Conservation (phyloP, 2,329 filamentous ascomycete species). For the Trichoderma brevicompactum region DNA sequence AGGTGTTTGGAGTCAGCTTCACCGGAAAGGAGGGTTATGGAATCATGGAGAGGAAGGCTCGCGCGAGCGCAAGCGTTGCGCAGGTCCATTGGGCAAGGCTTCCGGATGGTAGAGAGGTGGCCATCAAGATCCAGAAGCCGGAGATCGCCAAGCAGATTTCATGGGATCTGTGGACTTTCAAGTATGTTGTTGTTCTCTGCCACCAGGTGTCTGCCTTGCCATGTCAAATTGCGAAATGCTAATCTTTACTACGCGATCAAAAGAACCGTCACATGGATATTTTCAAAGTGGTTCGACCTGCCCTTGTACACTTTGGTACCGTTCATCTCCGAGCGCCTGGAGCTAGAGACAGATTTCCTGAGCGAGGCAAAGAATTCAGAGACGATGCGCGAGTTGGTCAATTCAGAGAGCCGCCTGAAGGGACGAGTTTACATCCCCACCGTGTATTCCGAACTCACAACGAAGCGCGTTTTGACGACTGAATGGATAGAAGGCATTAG, state of each 20-base stretch:
- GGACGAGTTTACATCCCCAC: conserved; percentile 86
- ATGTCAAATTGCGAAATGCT: not conserved
- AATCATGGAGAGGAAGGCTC: conserved; percentile 62
- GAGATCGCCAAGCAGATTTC: conserved; percentile 90
- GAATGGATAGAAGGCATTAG: conserved; percentile 98
- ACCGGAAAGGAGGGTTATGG: conserved; percentile 69
- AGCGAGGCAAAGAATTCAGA: conserved; percentile 90
- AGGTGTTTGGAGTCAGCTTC: conserved; percentile 91
- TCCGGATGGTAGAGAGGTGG: conserved; percentile 85
- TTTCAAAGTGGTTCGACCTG: conserved; percentile 89
- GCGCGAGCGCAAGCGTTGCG: conserved; percentile 87
- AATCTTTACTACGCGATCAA: conserved; percentile 9
- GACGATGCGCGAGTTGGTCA: conserved; percentile 78
- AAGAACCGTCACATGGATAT: conserved; percentile 78
- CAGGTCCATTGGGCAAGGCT: conserved; percentile 95
- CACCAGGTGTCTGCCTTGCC: no score
- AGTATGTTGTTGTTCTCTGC: conserved; percentile 53
- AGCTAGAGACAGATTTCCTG: conserved; percentile 91
- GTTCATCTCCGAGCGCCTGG: conserved; percentile 88
- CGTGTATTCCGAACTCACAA: conserved; percentile 81
- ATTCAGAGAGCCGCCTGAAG: conserved; percentile 73
- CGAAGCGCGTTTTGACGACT: conserved; percentile 83
- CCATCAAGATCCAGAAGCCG: conserved; percentile 94
- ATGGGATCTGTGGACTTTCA: conserved; percentile 96
- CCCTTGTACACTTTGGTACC: conserved; percentile 89